These are phyloP conservation scores for Leptodermis oblonga DNA, from an alignment of 257 asterid genomes.

Conservation along the genomic window DNA sequence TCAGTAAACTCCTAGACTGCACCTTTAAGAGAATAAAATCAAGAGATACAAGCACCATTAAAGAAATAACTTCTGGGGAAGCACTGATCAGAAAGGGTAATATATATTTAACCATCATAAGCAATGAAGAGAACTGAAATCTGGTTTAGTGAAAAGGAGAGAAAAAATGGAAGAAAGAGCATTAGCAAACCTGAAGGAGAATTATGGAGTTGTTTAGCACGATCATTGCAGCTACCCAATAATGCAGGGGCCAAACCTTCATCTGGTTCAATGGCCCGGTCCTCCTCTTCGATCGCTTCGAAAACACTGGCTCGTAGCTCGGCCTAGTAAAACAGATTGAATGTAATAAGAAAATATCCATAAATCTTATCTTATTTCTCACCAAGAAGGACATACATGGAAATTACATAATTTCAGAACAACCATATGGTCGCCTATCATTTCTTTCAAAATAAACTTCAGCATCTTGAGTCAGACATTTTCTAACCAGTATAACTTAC, in stretches of 20 bases:
- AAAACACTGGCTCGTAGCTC: constrained; percentile 95
- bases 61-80: background rate
- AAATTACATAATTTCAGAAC: background rate
- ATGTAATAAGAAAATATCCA: background rate
- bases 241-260: constrained; percentile 89
- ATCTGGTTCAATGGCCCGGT: constrained; percentile 63
- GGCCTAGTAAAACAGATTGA: constrained; percentile 47
- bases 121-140: background rate
- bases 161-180: background rate
- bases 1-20: background rate
- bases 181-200: constrained; percentile 58
- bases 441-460: background rate
- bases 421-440: background rate
- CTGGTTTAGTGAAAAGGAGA: background rate
- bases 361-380: background rate
- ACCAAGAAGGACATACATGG: background rate
- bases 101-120: background rate
- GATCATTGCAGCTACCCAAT: constrained; percentile 94
- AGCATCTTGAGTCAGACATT: background rate
- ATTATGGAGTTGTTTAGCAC: constrained; percentile 86
- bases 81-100: background rate
- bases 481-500: background rate
- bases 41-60: background rate
- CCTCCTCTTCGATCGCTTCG: constrained; percentile 97
- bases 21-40: background rate